Conservation (phyloP, 2,329 filamentous ascomycete genomes). For the Conoideocrella luteorostrata region DNA sequence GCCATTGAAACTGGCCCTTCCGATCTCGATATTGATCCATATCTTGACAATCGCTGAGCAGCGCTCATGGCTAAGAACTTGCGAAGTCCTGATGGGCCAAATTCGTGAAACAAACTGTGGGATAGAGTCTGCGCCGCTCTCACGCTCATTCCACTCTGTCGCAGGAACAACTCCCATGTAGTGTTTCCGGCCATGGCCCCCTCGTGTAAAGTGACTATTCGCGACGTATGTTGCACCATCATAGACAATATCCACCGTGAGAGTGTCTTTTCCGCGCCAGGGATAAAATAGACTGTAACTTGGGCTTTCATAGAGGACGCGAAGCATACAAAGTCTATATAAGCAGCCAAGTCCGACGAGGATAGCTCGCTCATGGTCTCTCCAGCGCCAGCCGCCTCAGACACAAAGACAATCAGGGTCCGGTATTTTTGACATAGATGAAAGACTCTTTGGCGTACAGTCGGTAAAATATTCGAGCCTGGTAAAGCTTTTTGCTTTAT, state of each 20-base stretch:
- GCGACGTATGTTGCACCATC: conserved; percentile 39
- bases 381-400: conserved; percentile 38
- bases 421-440: conserved; percentile 56
- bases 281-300: conserved; percentile 39
- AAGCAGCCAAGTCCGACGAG: conserved; percentile 35
- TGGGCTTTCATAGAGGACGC: conserved; percentile 31
- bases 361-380: conserved; percentile 34
- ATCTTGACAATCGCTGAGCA: conserved; percentile 18
- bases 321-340: conserved; percentile 47
- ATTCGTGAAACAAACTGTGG: conserved; percentile 17
- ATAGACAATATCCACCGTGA: conserved; percentile 48
- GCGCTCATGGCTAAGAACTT: conserved; percentile 24
- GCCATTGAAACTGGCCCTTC: no score
- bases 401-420: conserved; percentile 60
- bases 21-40: no score
- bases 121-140: conserved; percentile 29
- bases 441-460: conserved; percentile 49
- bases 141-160: conserved; percentile 30
- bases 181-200: conserved; percentile 34
- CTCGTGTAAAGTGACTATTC: conserved; percentile 21
- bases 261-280: conserved; percentile 43
- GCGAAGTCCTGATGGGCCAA: conserved; percentile 21
- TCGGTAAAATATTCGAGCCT: conserved; percentile 29
- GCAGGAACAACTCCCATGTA: conserved; percentile 31
- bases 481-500: conserved; percentile 67